Conservation (phyloP, 176 grass and related monocot species). For the Cymbopogon citratus region DNA sequence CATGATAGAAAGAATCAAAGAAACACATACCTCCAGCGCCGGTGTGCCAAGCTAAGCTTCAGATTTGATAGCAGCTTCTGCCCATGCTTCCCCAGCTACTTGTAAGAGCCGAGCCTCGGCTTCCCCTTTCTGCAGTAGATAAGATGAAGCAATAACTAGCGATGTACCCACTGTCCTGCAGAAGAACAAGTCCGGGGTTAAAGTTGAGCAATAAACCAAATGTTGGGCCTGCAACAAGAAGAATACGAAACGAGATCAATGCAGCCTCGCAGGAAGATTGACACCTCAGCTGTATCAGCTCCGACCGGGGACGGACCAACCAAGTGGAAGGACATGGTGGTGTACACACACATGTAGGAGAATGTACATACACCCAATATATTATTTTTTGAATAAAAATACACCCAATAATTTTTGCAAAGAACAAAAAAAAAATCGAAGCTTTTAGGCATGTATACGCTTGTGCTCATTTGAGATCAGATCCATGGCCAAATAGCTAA, state of each 20-base stretch:
- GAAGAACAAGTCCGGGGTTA: slow-evolving; percentile 23
- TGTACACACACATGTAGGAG: not conserved
- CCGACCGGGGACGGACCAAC: not conserved
- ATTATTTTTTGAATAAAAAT: not conserved
- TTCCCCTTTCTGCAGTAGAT: slow-evolving; percentile 11
- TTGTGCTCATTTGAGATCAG: not conserved
- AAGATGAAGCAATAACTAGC: slow-evolving; percentile 8
- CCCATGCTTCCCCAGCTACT: not conserved
- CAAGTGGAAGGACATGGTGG: not conserved
- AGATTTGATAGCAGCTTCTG: slow-evolving; percentile 3
- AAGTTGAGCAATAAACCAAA: slow-evolving; percentile 24
- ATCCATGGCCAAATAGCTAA: not conserved
- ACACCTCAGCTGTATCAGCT: not conserved
- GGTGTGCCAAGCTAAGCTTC: slow-evolving; percentile 15
- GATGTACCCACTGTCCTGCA: slow-evolving; percentile 37
- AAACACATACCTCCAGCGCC: not conserved
- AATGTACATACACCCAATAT: not conserved
- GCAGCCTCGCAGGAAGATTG: slow-evolving; percentile 14
- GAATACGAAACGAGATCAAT: slow-evolving; percentile 34
- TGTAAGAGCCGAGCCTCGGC: not conserved
- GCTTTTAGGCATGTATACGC: not conserved
- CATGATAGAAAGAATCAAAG: not conserved
- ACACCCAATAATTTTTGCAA: not conserved
- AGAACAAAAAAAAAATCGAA: not conserved
- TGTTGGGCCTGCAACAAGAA: not conserved